phyloP scores from a whole-genome alignment of 768 basidiomycete genomes.

The Kwoniella europaea region DNA sequence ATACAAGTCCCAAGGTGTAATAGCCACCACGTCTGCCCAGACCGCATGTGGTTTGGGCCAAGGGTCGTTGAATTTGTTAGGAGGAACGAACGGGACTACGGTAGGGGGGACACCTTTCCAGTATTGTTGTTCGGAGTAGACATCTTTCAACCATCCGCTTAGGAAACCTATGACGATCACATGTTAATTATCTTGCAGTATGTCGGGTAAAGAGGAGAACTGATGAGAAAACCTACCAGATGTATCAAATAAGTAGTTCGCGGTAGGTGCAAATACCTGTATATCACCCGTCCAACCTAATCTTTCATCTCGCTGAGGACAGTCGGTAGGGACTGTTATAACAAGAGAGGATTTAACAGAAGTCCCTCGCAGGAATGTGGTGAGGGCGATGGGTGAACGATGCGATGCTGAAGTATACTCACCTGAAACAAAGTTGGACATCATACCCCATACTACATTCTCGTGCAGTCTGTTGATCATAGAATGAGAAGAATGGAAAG shows the following conservation, averaged over 20 bases:
- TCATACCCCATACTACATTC: constrained; percentile 47
- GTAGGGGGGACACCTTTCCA: constrained; percentile 35
- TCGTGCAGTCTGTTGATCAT: constrained; percentile 43
- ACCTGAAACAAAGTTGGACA: constrained; percentile 43
- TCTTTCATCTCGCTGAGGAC: constrained; percentile 56
- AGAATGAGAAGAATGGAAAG: constrained; percentile 43
- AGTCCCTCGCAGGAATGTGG: too few species aligned
- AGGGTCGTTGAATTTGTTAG: constrained; percentile 12
- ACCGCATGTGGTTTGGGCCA: constrained; percentile 25
- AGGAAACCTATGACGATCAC: constrained; percentile 1
- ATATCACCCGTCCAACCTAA: constrained; percentile 57
- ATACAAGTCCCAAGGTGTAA: constrained; percentile 49
- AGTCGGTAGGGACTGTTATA: constrained; percentile 48
- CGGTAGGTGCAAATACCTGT: constrained; percentile 52
- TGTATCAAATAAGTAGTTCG: constrained; percentile 48
- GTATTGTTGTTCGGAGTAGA: constrained; percentile 40
- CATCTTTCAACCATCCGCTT: constrained; percentile 45
- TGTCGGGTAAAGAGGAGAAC: neutral
- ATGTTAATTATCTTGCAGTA: neutral
- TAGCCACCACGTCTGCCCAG: constrained; percentile 47
- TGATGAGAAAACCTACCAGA: neutral
- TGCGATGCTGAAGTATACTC: neutral
- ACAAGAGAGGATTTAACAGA: neutral
- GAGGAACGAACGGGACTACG: constrained; percentile 43
- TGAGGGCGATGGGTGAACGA: too few species aligned